Percentiles rank a stretch among this genome's conserved stretches.
Evolutionary conservation across 352 stramenopile genomes (phyloP).

Genomic region (Albugo candida): DNA sequence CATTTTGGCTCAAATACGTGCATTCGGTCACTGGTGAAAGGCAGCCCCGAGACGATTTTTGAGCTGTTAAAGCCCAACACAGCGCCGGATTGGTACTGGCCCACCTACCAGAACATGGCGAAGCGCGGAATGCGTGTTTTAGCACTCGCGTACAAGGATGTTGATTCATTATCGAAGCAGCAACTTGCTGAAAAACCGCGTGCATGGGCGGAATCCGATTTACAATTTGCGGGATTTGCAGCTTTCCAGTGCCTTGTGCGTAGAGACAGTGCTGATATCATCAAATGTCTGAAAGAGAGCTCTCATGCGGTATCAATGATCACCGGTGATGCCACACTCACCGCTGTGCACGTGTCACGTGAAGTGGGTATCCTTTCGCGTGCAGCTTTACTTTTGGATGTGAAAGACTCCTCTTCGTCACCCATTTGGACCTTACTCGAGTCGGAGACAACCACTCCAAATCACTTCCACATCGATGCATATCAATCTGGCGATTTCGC

Average conservation of each 20-base stretch:
- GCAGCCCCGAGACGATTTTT: conserved; percentile 89
- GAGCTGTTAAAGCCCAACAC: conserved; percentile 57
- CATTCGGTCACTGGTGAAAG: conserved; percentile 88
- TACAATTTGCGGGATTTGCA: conserved; percentile 91
- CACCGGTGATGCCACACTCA: conserved; percentile 95
- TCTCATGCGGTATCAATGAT: conserved; percentile 95
- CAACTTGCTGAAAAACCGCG: conserved; percentile 69
- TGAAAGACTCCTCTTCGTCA: conserved; percentile 6
- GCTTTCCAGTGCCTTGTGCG: conserved; percentile 83
- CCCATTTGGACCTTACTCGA: conserved; percentile 69
- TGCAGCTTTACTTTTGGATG: conserved; percentile 47
- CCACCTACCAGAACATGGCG: conserved; percentile 69
- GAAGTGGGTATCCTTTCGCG: conserved; percentile 86
- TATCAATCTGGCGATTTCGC: conserved; percentile 47
- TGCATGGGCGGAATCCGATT: conserved; percentile 81
- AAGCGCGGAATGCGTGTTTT: conserved; percentile 84
- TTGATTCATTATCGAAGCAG: conserved; percentile 46
- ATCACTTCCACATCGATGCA: conserved; percentile 17
- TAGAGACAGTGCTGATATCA: conserved; percentile 90
- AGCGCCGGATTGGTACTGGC: conserved; percentile 82
- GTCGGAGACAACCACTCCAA: conserved; percentile 19
- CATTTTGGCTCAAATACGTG: conserved; percentile 16
- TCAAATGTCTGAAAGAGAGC: conserved; percentile 84
- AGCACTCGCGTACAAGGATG: conserved; percentile 89
- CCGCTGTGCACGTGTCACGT: conserved; percentile 91